Evolutionary conservation across 225 moss, liverwort and hornwort genomes (phyloP).

Genomic region (Takakia lepidozioides): DNA sequence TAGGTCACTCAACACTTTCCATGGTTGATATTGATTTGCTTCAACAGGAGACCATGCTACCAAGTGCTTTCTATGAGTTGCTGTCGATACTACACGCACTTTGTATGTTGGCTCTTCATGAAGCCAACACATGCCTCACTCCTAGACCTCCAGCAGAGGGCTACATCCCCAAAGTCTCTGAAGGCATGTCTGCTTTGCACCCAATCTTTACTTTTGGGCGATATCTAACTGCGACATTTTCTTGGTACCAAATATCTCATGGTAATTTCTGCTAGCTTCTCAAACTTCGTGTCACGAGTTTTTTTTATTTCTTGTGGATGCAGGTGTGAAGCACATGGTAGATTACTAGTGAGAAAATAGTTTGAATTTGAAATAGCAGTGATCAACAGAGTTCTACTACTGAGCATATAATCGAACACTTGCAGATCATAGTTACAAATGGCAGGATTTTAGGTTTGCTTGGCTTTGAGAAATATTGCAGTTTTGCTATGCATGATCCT

Average conservation of each 20-base stretch:
- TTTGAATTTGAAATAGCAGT: too few species aligned
- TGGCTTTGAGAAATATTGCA: too few species aligned
- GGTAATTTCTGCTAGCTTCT: constrained; percentile 44
- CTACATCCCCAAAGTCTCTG: constrained; percentile 28
- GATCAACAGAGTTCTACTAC: too few species aligned
- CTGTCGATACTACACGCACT: constrained; percentile 1
- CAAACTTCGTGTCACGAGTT: constrained; percentile 29
- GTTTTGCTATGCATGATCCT: too few species aligned
- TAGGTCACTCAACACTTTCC: too few species aligned
- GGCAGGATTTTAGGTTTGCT: too few species aligned
- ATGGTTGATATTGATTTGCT: too few species aligned
- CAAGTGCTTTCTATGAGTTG: constrained; percentile 5
- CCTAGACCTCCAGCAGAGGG: constrained; percentile 33
- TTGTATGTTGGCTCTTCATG: constrained; percentile 34
- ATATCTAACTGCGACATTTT: constrained; percentile 43
- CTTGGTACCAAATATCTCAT: constrained; percentile 43
- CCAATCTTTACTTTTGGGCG: constrained; percentile 55
- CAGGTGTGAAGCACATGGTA: too few species aligned
- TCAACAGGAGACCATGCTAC: constrained; percentile 19
- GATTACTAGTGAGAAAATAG: too few species aligned
- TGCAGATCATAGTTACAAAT: too few species aligned
- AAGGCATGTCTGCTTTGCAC: constrained; percentile 55
- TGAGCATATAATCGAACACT: too few species aligned
- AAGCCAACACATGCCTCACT: constrained; percentile 30
- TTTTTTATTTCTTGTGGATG: too few species aligned